phyloP scores from a whole-genome alignment of 2,329 filamentous ascomycete species.

The Botrytis squamosa region DNA sequence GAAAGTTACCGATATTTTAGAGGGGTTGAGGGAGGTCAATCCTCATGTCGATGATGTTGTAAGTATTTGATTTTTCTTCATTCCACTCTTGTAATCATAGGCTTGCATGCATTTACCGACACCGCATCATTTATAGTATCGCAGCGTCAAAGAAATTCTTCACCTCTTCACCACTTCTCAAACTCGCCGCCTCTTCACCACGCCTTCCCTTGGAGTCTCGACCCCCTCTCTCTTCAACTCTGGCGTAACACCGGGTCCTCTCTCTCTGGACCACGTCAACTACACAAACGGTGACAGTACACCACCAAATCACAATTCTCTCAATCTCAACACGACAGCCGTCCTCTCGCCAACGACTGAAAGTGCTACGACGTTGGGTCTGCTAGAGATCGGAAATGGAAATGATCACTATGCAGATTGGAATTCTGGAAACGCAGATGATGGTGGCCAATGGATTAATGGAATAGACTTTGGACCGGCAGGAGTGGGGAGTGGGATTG shows the following conservation, averaged over 20 bases:
- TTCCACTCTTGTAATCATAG: too few relatives aligned
- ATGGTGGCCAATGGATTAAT: conserved; percentile 6
- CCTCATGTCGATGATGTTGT: conserved; percentile 18
- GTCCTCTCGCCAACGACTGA: background rate
- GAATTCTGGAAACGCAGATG: background rate
- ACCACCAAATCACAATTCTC: background rate
- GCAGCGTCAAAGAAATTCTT: conserved; percentile 13
- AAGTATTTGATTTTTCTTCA: background rate
- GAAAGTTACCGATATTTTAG: conserved; percentile 3
- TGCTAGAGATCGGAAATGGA: background rate
- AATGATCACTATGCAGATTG: conserved; percentile 11
- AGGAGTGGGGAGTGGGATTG: background rate
- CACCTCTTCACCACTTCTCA: background rate
- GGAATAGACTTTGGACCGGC: background rate
- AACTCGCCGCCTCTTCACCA: conserved; percentile 1
- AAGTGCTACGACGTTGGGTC: background rate
- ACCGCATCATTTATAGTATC: background rate
- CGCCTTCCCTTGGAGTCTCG: background rate
- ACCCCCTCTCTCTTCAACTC: background rate
- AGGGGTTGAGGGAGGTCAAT: conserved; percentile 18
- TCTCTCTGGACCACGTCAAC: background rate
- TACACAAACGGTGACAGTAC: background rate
- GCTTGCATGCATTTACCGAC: background rate
- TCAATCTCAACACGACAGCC: background rate
- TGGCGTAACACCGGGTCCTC: background rate